Conservation (phyloP, 2,329 filamentous ascomycete genomes). For the Colletotrichum acutatum region DNA sequence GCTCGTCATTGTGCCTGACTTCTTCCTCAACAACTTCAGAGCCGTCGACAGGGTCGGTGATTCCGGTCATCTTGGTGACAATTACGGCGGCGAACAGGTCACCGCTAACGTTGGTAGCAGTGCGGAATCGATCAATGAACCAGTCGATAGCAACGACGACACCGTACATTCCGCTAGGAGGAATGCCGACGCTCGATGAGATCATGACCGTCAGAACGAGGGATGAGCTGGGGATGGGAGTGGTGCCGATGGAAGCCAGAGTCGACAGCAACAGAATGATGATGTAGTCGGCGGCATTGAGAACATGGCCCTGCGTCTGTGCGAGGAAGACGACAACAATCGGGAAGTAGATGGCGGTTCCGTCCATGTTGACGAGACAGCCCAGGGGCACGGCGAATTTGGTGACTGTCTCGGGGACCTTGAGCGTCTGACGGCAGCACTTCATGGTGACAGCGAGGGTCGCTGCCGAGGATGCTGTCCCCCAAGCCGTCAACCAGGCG, state of each 20-base stretch:
- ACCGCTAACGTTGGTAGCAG: constrained; percentile 61
- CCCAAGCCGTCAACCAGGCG: constrained; percentile 66
- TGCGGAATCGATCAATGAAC: constrained; percentile 67
- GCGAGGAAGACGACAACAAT: constrained; percentile 64
- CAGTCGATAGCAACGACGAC: constrained; percentile 66
- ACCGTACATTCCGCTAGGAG: constrained; percentile 60
- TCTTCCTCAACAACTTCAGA: constrained; percentile 18
- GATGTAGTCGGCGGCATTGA: constrained; percentile 58
- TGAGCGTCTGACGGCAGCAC: constrained; percentile 49
- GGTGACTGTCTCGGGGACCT: constrained; percentile 53
- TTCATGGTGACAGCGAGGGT: constrained; percentile 62
- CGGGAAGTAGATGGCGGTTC: constrained; percentile 67
- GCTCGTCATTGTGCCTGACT: constrained; percentile 27
- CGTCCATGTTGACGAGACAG: constrained; percentile 63
- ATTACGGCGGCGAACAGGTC: constrained; percentile 58
- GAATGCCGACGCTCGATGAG: constrained; percentile 54
- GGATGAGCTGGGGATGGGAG: constrained; percentile 63
- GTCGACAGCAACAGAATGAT: constrained; percentile 61
- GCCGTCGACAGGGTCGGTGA: constrained; percentile 40
- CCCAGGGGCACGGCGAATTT: constrained; percentile 61
- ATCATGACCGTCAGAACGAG: constrained; percentile 65
- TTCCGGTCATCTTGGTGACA: constrained; percentile 52
- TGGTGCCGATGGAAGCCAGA: constrained; percentile 63
- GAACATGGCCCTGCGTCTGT: constrained; percentile 57
- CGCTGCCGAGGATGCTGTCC: constrained; percentile 62